Evolutionary conservation across 108 stramenopile genomes (phyloP).

Genomic region (Nitzschia sp.): DNA sequence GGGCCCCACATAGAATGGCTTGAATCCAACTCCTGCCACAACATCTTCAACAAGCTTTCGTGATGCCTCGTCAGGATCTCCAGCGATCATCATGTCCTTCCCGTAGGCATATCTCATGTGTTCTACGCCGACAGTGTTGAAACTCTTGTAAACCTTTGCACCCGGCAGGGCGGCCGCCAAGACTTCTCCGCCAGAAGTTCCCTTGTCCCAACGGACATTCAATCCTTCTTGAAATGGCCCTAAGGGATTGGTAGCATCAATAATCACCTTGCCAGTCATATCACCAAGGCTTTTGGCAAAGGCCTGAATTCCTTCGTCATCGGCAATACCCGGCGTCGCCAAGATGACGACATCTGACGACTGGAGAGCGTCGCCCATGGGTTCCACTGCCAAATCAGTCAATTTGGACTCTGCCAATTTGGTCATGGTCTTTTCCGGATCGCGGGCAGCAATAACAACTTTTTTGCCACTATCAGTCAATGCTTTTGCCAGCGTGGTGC

Average conservation of each 20-base stretch:
- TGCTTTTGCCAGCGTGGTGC: slow-evolving; percentile 27
- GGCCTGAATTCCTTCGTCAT: slow-evolving; percentile 25
- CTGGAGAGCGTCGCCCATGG: not conserved
- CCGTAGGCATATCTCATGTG: slow-evolving; percentile 36
- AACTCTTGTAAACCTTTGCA: slow-evolving; percentile 40
- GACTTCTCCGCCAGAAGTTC: slow-evolving; percentile 36
- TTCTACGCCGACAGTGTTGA: slow-evolving; percentile 44
- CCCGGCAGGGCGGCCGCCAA: slow-evolving; percentile 28
- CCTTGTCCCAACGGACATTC: slow-evolving; percentile 32
- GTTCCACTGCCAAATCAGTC: slow-evolving; percentile 9
- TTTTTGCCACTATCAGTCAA: slow-evolving; percentile 2
- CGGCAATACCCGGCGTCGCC: slow-evolving; percentile 23
- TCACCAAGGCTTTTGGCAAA: slow-evolving; percentile 29
- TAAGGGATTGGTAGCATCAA: slow-evolving; percentile 44
- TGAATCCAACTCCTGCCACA: slow-evolving; percentile 40
- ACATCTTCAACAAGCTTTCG: slow-evolving; percentile 16
- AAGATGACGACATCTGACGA: slow-evolving; percentile 17
- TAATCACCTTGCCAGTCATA: slow-evolving; percentile 28
- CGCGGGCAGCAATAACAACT: slow-evolving; percentile 30
- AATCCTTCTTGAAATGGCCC: slow-evolving; percentile 28
- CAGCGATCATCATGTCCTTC: slow-evolving; percentile 44
- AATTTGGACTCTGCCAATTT: slow-evolving; percentile 11
- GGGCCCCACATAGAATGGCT: slow-evolving; percentile 43
- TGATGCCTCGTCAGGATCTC: slow-evolving; percentile 24
- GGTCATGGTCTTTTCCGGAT: slow-evolving; percentile 20